Conservation (phyloP, 2,329 filamentous ascomycete genomes). For the Ploettnerulaceae sp. region DNA sequence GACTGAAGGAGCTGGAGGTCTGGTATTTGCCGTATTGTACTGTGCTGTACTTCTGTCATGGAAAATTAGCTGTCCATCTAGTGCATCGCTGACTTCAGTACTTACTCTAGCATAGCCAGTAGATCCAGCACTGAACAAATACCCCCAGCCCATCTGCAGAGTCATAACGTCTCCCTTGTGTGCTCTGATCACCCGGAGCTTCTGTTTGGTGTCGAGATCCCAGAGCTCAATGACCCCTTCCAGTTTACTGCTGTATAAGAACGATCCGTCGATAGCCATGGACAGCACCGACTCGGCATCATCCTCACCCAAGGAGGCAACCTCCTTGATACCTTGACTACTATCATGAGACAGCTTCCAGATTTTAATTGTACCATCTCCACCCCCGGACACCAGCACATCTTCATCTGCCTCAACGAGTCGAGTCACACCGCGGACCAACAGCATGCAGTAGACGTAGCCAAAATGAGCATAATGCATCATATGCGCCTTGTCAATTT, state of each 20-base stretch:
- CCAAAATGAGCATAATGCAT: conserved; percentile 89
- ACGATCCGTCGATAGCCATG: conserved; percentile 80
- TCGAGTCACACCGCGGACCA: conserved; percentile 64
- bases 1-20: conserved; percentile 52
- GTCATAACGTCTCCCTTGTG: conserved; percentile 81
- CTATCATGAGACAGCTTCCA: conserved; percentile 63
- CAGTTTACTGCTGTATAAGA: conserved; percentile 85
- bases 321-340: conserved; percentile 60
- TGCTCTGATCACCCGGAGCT: conserved; percentile 78
- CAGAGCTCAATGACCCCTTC: conserved; percentile 89
- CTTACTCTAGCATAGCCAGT: conserved; percentile 78
- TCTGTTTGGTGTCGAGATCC: conserved; percentile 92
- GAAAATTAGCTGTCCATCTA: background rate
- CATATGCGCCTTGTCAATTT: conserved; percentile 77
- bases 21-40: conserved; percentile 57
- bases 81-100: conserved; percentile 10
- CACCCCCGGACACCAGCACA: conserved; percentile 83
- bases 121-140: conserved; percentile 84
- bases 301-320: conserved; percentile 59
- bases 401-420: conserved; percentile 70
- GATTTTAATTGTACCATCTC: conserved; percentile 91
- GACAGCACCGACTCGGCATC: conserved; percentile 66
- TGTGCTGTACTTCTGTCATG: conserved; percentile 57
- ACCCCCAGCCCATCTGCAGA: conserved; percentile 77
- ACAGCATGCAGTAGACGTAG: conserved; percentile 93